Conservation (phyloP, 2,329 filamentous ascomycete species). For the Scytalidium sp. region DNA sequence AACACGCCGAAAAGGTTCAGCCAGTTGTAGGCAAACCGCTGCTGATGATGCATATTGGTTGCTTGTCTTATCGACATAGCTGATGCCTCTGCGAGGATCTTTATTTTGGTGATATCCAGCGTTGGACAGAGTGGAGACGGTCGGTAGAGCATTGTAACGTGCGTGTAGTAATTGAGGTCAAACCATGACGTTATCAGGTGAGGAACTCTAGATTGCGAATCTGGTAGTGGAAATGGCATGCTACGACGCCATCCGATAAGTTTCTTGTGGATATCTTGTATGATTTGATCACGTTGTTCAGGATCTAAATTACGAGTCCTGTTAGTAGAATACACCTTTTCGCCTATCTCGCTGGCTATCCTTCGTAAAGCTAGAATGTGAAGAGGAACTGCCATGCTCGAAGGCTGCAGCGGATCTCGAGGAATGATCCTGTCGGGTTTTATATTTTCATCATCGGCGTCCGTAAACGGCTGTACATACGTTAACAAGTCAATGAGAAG, state of each 20-base stretch:
- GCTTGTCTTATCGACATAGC: slow-evolving; percentile 41
- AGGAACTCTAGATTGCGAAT: slow-evolving; percentile 35
- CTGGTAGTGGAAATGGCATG: slow-evolving; percentile 42
- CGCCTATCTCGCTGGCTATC: slow-evolving; percentile 38
- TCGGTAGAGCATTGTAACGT: slow-evolving; percentile 41
- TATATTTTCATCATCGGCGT: slow-evolving; percentile 33
- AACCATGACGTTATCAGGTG: slow-evolving; percentile 43
- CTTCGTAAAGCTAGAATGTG: slow-evolving; percentile 38
- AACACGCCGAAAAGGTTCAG: slow-evolving; percentile 39
- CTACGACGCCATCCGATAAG: slow-evolving; percentile 41
- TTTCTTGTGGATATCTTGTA: slow-evolving; percentile 34
- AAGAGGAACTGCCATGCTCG: slow-evolving; percentile 35
- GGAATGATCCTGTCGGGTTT: slow-evolving; percentile 19
- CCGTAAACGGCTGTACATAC: slow-evolving; percentile 36
- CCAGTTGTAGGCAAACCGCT: slow-evolving; percentile 40
- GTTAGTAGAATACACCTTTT: slow-evolving; percentile 33
- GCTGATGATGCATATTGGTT: slow-evolving; percentile 34
- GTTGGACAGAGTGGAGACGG: slow-evolving; percentile 40
- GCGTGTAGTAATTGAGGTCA: slow-evolving; percentile 46
- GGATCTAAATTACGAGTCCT: slow-evolving; percentile 12
- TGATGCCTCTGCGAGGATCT: slow-evolving; percentile 35
- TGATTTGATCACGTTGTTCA: slow-evolving; percentile 29
- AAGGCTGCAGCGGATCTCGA: slow-evolving; percentile 27
- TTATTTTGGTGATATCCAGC: slow-evolving; percentile 32
- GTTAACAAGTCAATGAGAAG: background rate